Base-by-base conservation (phyloP, 169 alveolate species). In the Theileria annulata region DNA sequence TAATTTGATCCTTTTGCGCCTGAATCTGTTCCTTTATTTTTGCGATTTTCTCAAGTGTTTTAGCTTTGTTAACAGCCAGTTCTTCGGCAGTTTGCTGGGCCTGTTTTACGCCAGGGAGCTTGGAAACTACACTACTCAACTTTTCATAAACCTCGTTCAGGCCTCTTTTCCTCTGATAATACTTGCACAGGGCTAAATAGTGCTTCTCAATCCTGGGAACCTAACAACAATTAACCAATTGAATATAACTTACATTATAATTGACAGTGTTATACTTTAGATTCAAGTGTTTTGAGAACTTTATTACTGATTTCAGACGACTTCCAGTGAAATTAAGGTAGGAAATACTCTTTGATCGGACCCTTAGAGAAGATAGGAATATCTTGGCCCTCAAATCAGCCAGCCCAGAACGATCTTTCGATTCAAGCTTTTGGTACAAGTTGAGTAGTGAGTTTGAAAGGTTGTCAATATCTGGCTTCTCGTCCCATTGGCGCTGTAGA, bases 401-500 rank as follows among this genome's bases (percentile, higher is more conserved):
- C 17, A 62, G 4, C 21, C n/a, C 25, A 21, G 71, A 62, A 15
- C 31, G 51, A 15, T 62, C 49, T 25, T 25, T 56, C 1, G 54
- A 54, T 21, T 62, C 49, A 2, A 75, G 47, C 1, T 59, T 12
- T 37, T 76, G 49, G 77, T 82, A 82, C 28, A 82, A 28, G 66
- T 76, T 77, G 77, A 82, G 59, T 10, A 82, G 81, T 21, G 86
- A 27, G 75, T 3, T 82, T 47, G 74, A 48, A 42, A 82, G 81
- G 51, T 23, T 51, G 81, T 82, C 89, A 4, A 82, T 27, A 33
- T 82, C 89, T 19, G 89, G 89, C 66, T 82, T 82, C 33, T 82
- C 89, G 31, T 82, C 85, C 63, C 79, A 82, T 27, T 64, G 89
- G 56, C 89, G 21, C 86, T 82, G 89, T 58, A 82, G 71, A 30